Percentiles rank a stretch among this genome's conserved stretches.
phyloP scores from a whole-genome alignment of 306 rosid genomes.

The Fragaria ananassa region DNA sequence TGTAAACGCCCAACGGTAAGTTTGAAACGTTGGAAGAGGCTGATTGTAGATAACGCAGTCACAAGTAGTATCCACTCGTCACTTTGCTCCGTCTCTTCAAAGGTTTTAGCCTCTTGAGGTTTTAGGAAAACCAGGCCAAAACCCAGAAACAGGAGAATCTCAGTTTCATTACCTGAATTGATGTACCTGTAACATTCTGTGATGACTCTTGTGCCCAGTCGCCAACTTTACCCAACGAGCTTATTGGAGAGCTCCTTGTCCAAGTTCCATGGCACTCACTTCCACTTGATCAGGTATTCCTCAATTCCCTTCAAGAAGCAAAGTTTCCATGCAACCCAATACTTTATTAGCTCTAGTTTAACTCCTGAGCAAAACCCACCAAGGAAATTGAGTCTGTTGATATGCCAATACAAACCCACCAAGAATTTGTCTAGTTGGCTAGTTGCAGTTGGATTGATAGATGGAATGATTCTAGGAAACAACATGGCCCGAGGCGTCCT shows the following conservation, averaged over 20 bases:
- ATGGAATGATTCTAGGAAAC: slow-evolving; percentile 51
- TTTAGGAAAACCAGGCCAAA: background rate
- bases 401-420: slow-evolving; percentile 14
- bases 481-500: slow-evolving; percentile 46
- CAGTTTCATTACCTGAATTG: background rate
- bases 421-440: slow-evolving; percentile 36
- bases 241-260: slow-evolving; percentile 55
- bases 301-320: slow-evolving; percentile 33
- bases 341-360: slow-evolving; percentile 15
- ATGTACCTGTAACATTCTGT: slow-evolving; percentile 5
- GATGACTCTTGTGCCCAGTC: slow-evolving; percentile 71
- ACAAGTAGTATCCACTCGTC: background rate
- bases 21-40: no score
- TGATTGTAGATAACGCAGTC: no score
- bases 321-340: slow-evolving; percentile 21
- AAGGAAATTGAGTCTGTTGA: slow-evolving; percentile 30
- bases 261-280: slow-evolving; percentile 35
- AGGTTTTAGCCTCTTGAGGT: background rate
- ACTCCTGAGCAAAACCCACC: slow-evolving; percentile 24
- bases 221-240: slow-evolving; percentile 63
- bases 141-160: background rate
- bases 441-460: slow-evolving; percentile 52
- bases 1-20: no score
- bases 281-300: slow-evolving; percentile 50
- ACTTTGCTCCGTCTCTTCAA: background rate